Evolutionary conservation across 176 grass and related monocot species (phyloP).

Genomic region (Aegilops sharonensis): DNA sequence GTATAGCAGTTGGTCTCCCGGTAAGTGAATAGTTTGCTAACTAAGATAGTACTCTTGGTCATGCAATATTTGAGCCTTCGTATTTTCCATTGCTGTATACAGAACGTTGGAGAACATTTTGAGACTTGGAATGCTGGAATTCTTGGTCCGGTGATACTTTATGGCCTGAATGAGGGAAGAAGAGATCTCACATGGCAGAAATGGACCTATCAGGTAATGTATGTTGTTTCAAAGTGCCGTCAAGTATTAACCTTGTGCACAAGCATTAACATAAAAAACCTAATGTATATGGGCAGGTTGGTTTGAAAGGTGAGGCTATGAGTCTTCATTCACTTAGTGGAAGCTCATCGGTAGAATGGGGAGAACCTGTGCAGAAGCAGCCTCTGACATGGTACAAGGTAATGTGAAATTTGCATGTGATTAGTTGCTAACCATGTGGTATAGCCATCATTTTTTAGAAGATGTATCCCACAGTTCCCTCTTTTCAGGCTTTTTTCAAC

Average conservation of each 20-base stretch:
- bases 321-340: slow-evolving; percentile 81
- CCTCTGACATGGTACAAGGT: slow-evolving; percentile 98
- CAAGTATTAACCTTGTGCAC: neutral
- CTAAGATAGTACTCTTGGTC: neutral
- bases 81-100: slow-evolving; percentile 18
- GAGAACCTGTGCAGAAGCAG: slow-evolving; percentile 71
- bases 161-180: slow-evolving; percentile 90
- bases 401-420: neutral
- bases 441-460: neutral
- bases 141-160: slow-evolving; percentile 82
- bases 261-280: slow-evolving; percentile 11
- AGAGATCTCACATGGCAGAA: slow-evolving; percentile 97
- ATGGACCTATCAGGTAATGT: slow-evolving; percentile 90
- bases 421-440: neutral
- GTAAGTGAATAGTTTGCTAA: slow-evolving; percentile 49
- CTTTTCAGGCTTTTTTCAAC: slow-evolving; percentile 84
- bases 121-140: slow-evolving; percentile 99
- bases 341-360: slow-evolving; percentile 91
- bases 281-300: slow-evolving; percentile 60
- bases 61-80: neutral
- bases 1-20: slow-evolving; percentile 90
- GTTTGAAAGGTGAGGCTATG: slow-evolving; percentile 85
- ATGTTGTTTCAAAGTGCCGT: neutral
- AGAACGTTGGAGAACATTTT: slow-evolving; percentile 98
- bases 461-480: neutral